Evolutionary conservation across 371 early-diverging fungal species (phyloP), one percentile per base, ranked within the genome.

Genomic region (Funneliformis caledonium): DNA sequence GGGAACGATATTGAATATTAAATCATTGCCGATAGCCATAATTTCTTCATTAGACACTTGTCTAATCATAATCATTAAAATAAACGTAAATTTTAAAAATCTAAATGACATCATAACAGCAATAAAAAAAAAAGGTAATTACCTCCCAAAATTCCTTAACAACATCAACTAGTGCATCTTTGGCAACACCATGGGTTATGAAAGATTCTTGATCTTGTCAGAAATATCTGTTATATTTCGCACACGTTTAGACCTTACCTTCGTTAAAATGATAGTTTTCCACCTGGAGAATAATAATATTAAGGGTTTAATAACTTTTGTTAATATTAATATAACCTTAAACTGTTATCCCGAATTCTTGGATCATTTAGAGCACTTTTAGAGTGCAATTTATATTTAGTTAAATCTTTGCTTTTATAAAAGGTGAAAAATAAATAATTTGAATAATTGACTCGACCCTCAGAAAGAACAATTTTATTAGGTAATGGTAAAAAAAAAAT

Each of bases 1-100:
- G 91, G 89, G 77, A 90, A 90, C 0, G 88, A 84, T n/a, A 93
- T 85, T 12, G 84, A 42, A 8, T 65, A 61, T 68, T 22, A 78
- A 14, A 61, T 78, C 67, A 22, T 19, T 50, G 19, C 50, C 12
- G 16, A 67, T 4, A n/a, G 14, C 16, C 43, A 33, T 47, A 50
- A 78, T 61, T 12, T 68, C 67, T 12, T 50, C 78, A 31, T 52
- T 16, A 33, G n/a, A 37, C 19, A 22, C 6, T 45, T 11, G 43
- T 22, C 70, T 70, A 43, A 70, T 70, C 3, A 10, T 64, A 69
- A 10, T 69, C 19, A 69, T 69, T 9, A 43, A 16, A 42, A 69
- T 43, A 45, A 69, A 47, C 1, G 64, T 16, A 62, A 62, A 16
- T 62, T 0, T 4, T 26, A 7, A 9, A 31, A 26, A 62, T 0